phyloP scores from a whole-genome alignment of 495 filamentous ascomycete genomes.

The Daldinia childiae region DNA sequence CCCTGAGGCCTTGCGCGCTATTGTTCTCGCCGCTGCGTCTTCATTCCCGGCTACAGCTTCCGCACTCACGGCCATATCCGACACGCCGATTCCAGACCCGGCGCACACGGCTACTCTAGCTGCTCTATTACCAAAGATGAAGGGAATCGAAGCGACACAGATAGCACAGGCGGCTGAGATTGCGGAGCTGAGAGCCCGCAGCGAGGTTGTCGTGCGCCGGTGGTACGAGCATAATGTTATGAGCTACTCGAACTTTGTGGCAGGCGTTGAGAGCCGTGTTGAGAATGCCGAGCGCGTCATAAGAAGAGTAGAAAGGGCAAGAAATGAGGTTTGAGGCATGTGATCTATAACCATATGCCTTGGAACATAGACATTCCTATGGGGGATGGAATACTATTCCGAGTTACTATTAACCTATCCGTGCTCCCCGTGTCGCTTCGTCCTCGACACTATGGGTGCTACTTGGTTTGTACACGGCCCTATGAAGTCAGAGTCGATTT shows the following conservation, averaged over 20 bases:
- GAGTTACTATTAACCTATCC: neutral
- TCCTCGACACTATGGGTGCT: neutral
- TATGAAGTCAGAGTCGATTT: neutral
- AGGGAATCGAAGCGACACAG: slow-evolving; percentile 71
- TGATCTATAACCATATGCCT: neutral
- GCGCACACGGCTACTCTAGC: slow-evolving; percentile 72
- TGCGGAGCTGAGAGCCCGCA: slow-evolving; percentile 74
- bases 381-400: neutral
- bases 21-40: slow-evolving; percentile 77
- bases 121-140: slow-evolving; percentile 74
- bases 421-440: neutral
- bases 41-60: slow-evolving; percentile 81
- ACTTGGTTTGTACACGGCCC: neutral
- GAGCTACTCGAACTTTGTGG: slow-evolving; percentile 73
- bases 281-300: slow-evolving; percentile 73
- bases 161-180: slow-evolving; percentile 75
- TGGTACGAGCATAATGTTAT: slow-evolving; percentile 85
- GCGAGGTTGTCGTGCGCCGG: slow-evolving; percentile 72
- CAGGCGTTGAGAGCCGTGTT: slow-evolving; percentile 75
- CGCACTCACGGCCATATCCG: slow-evolving; percentile 76
- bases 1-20: slow-evolving; percentile 64
- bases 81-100: slow-evolving; percentile 78
- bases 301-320: slow-evolving; percentile 61
- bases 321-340: slow-evolving; percentile 44
- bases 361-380: neutral